A percentile compares a stretch with the other conserved stretches of the same genome.
Evolutionary conservation across 805 yeast genomes (phyloP).

Genomic region (Alloascoidea hylecoeti): DNA sequence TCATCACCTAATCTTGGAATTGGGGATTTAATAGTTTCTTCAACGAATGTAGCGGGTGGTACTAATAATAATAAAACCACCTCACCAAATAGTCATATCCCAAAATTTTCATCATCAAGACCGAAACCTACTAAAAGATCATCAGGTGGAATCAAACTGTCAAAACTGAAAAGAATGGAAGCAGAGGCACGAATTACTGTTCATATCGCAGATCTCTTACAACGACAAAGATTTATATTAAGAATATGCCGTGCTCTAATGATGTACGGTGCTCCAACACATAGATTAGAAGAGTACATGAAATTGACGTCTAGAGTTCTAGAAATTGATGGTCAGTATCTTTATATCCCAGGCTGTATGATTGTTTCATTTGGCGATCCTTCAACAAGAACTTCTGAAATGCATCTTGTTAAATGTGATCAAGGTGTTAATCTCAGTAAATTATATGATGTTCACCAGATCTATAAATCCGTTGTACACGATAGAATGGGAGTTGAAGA

Average conservation of each 20-base stretch:
- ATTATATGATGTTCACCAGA: slow-evolving; percentile 65
- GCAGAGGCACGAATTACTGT: slow-evolving; percentile 54
- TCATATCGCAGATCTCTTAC: slow-evolving; percentile 80
- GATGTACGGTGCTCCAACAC: slow-evolving; percentile 95
- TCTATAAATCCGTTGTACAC: slow-evolving; percentile 83
- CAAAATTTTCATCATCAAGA: background rate
- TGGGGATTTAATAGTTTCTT: background rate
- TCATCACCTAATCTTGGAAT: background rate
- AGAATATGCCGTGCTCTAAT: slow-evolving; percentile 80
- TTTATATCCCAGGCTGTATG: slow-evolving; percentile 94
- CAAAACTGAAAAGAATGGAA: background rate
- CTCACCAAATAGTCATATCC: background rate
- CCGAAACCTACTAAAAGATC: slow-evolving; percentile 1
- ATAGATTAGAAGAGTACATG: slow-evolving; percentile 86
- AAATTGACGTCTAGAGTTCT: slow-evolving; percentile 83
- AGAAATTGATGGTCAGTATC: slow-evolving; percentile 86
- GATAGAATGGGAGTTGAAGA: slow-evolving; percentile 83
- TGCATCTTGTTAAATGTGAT: slow-evolving; percentile 72
- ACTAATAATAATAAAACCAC: background rate
- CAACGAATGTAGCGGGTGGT: background rate
- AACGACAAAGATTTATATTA: slow-evolving; percentile 75
- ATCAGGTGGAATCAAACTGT: background rate
- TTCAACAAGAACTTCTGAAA: slow-evolving; percentile 88
- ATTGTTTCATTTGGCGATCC: slow-evolving; percentile 88
- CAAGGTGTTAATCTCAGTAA: slow-evolving; percentile 84